Conservation (phyloP, 208 protist genomes). For the Leishmania lainsoni region DNA sequence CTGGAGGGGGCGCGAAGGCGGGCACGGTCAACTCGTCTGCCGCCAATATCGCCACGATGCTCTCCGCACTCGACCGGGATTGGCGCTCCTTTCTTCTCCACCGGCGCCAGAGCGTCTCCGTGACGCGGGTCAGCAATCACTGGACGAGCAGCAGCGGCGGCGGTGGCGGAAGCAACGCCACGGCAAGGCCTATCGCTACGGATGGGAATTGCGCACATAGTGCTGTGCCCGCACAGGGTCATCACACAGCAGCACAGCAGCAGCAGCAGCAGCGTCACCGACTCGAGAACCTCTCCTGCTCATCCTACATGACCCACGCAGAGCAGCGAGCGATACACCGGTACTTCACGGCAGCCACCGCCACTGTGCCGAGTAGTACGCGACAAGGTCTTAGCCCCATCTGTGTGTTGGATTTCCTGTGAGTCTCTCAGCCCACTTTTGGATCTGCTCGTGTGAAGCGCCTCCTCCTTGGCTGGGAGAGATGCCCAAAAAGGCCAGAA, state of each 20-base stretch:
- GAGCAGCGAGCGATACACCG: conserved; percentile 7
- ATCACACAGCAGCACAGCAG: neutral
- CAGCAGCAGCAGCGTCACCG: neutral
- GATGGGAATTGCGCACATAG: neutral
- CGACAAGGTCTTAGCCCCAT: neutral
- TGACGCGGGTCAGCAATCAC: neutral
- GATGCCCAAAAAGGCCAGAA: neutral
- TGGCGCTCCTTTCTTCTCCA: conserved; percentile 4
- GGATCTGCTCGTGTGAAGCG: neutral
- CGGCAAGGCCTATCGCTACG: neutral
- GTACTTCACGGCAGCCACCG: neutral
- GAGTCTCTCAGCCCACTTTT: neutral
- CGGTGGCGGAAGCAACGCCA: too few species aligned
- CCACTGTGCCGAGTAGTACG: neutral
- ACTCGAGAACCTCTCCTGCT: neutral
- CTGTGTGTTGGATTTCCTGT: conserved; percentile 10
- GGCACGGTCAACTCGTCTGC: neutral
- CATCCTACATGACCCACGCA: conserved; percentile 4
- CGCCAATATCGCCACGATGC: neutral
- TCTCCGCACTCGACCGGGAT: conserved; percentile 1
- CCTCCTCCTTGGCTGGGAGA: neutral
- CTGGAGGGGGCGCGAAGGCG: too few species aligned
- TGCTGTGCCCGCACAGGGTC: neutral
- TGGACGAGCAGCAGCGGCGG: neutral
- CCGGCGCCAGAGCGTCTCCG: neutral